A percentile compares a stretch with the other conserved stretches of the same genome.
These are phyloP conservation scores for Colletotrichum cordylinicola DNA, from an alignment of 2,329 filamentous ascomycete species.

Conservation along the genomic window DNA sequence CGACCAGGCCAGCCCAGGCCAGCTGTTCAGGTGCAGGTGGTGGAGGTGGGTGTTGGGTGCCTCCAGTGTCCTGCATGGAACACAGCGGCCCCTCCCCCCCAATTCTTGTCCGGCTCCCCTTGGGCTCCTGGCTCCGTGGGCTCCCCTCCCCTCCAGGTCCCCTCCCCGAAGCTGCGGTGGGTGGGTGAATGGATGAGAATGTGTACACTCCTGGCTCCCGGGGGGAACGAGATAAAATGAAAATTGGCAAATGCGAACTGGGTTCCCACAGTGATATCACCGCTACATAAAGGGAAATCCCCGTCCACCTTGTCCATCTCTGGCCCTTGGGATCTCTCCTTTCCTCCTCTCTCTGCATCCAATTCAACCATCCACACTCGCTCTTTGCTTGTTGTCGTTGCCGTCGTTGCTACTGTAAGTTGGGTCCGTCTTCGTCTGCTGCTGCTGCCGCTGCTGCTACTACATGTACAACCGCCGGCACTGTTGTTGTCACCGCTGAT, in stretches of 20 bases:
- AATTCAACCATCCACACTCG: constrained; percentile 1
- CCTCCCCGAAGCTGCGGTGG: not conserved
- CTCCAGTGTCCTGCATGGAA: not conserved
- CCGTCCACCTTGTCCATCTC: not conserved
- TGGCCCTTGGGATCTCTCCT: not conserved
- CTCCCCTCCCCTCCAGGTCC: not conserved
- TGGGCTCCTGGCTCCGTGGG: not conserved
- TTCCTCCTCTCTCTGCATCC: not conserved
- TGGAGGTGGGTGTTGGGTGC: not conserved
- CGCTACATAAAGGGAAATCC: constrained; percentile 21
- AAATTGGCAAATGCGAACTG: constrained; percentile 23
- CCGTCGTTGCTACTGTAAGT: constrained; percentile 15
- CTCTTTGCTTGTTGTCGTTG: constrained; percentile 1
- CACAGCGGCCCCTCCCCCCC: not conserved
- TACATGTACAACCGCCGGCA: not conserved
- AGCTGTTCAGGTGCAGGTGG: not conserved
- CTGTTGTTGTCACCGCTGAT: constrained; percentile 1
- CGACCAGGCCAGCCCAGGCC: not conserved
- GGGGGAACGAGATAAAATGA: constrained; percentile 19
- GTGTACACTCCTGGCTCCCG: not conserved
- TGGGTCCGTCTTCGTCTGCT: not conserved
- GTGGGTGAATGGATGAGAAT: not conserved
- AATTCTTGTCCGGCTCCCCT: not conserved
- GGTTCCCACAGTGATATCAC: constrained; percentile 24
- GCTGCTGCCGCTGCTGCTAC: not conserved